A percentile compares a stretch with the other conserved stretches of the same genome.
Conservation (phyloP, 495 filamentous ascomycete species). For the Aspergillus diversus region DNA sequence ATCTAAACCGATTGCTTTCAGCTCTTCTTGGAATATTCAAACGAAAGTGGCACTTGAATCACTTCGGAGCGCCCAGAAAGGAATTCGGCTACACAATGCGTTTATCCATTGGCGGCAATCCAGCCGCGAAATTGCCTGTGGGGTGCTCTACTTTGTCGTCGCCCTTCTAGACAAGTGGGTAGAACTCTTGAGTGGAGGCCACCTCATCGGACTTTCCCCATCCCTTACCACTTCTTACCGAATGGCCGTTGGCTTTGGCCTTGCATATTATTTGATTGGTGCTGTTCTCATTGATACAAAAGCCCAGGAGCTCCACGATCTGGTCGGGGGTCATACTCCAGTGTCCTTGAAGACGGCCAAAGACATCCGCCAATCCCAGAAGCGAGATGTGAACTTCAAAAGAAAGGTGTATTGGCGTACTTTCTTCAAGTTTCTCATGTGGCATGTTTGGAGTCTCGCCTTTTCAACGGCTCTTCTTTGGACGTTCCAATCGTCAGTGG, state of each 20-base stretch:
- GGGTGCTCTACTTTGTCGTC: conserved; percentile 60
- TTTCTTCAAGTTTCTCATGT: conserved; percentile 53
- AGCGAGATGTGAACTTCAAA: conserved; percentile 49
- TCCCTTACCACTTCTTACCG: conserved; percentile 45
- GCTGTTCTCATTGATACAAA: conserved; percentile 63
- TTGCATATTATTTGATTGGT: conserved; percentile 63
- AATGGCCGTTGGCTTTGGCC: conserved; percentile 58
- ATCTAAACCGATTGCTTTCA: conserved; percentile 57
- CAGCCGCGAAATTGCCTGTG: conserved; percentile 59
- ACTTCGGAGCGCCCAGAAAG: conserved; percentile 58
- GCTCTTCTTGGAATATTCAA: conserved; percentile 65
- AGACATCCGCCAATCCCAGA: conserved; percentile 48
- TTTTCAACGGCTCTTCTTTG: conserved; percentile 55
- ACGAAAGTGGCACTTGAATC: conserved; percentile 59
- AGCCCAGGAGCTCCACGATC: conserved; percentile 55
- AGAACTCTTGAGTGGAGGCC: conserved; percentile 51
- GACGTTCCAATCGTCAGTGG: conserved; percentile 48
- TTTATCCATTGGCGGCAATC: conserved; percentile 66
- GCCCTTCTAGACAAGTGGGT: conserved; percentile 65
- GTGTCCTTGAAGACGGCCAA: conserved; percentile 36
- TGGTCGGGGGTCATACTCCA: conserved; percentile 46
- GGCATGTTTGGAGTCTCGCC: conserved; percentile 62
- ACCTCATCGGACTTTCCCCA: conserved; percentile 47
- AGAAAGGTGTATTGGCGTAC: conserved; percentile 59
- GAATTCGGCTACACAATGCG: conserved; percentile 61